Conservation (phyloP, 2,329 filamentous ascomycete genomes). For the Chaetomium strumarium region DNA sequence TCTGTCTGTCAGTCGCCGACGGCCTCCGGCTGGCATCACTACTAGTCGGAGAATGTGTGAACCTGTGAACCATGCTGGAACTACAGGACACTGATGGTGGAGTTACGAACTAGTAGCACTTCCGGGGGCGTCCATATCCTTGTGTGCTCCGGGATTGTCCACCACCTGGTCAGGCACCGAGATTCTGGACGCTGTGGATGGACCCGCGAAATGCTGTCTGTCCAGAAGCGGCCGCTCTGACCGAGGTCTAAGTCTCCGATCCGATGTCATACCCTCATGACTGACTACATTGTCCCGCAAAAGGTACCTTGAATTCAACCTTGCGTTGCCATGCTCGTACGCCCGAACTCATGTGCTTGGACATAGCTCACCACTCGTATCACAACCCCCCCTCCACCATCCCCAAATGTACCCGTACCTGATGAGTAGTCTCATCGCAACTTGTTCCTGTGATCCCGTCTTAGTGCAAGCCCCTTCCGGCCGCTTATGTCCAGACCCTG, state of each 20-base stretch:
- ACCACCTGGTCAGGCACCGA: slow-evolving; percentile 6
- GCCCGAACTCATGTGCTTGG: background rate
- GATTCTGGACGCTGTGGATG: background rate
- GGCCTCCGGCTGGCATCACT: too few relatives aligned
- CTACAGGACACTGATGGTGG: too few relatives aligned
- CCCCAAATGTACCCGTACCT: background rate
- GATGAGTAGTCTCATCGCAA: slow-evolving; percentile 4
- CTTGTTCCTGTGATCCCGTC: slow-evolving; percentile 8
- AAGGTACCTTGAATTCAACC: slow-evolving; percentile 2
- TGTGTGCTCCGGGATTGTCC: background rate
- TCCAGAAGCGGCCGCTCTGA: slow-evolving; percentile 8
- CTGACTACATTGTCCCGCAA: background rate
- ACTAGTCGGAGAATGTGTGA: too few relatives aligned
- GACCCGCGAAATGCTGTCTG: background rate
- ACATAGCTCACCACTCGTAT: background rate
- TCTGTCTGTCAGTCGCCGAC: too few relatives aligned
- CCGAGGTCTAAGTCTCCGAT: background rate
- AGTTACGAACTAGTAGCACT: too few relatives aligned
- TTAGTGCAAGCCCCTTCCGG: slow-evolving; percentile 14
- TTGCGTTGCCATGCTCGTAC: slow-evolving; percentile 9
- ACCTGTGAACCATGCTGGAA: too few relatives aligned
- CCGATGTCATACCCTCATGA: background rate
- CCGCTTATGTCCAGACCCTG: background rate
- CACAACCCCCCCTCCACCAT: background rate
- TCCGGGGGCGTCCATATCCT: too few relatives aligned